These are phyloP conservation scores for Globomyces pollinis-pini DNA, from an alignment of 192 early-diverging fungal species.

Conservation along the genomic window DNA sequence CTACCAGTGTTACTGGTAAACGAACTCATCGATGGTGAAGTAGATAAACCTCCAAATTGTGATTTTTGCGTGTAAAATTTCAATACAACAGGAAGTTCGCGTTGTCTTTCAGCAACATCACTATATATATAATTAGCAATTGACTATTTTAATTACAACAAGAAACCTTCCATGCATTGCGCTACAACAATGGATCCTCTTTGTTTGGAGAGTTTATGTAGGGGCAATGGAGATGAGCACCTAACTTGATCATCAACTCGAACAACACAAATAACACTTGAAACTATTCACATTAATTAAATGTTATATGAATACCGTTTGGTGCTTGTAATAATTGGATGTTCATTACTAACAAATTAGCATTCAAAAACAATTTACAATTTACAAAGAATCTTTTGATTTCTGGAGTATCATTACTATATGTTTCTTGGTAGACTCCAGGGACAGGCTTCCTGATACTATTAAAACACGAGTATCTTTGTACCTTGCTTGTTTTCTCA, in stretches of 20 bases:
- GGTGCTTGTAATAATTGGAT: not conserved
- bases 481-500: not conserved
- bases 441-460: no score
- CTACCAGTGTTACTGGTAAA: no score
- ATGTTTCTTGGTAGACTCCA: conserved; percentile 4
- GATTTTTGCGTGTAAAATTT: not conserved
- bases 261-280: conserved; percentile 4
- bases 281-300: no score
- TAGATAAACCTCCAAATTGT: not conserved
- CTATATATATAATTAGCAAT: no score
- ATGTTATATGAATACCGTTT: not conserved
- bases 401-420: not conserved
- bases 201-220: not conserved
- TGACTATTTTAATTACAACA: not conserved
- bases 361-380: no score
- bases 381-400: not conserved
- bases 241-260: not conserved
- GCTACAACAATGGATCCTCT: not conserved
- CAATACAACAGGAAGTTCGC: not conserved
- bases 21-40: not conserved
- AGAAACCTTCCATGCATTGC: not conserved
- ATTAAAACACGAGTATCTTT: no score
- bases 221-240: not conserved
- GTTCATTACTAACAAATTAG: not conserved
- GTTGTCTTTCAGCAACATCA: not conserved